A percentile compares a stretch with the other conserved stretches of the same genome.
Evolutionary conservation across 1,139 yeast species (phyloP).

Genomic region (Candida albicans): DNA sequence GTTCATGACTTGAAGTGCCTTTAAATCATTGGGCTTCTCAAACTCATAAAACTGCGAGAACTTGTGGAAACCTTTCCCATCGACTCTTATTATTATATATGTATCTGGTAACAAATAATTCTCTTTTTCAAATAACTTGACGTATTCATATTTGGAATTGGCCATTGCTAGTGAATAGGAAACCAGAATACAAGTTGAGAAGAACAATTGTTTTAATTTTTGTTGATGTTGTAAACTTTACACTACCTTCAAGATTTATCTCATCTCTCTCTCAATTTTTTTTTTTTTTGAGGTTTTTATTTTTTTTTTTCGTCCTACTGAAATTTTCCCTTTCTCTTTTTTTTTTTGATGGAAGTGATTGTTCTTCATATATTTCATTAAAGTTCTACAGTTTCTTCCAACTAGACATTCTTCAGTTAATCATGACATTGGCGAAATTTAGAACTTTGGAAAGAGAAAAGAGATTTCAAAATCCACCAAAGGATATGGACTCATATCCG

Average conservation of each 20-base stretch:
- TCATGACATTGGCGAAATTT: slow-evolving; percentile 47
- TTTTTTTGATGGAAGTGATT: background rate
- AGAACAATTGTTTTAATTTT: background rate
- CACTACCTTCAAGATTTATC: slow-evolving; percentile 5
- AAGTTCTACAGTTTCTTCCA: background rate
- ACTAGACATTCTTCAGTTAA: background rate
- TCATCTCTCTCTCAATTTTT: slow-evolving; percentile 9
- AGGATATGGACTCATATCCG: slow-evolving; percentile 80
- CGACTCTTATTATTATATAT: slow-evolving; percentile 80
- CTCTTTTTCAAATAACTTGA: slow-evolving; percentile 75
- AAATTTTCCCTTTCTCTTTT: background rate
- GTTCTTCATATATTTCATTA: too few relatives aligned
- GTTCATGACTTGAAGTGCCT: slow-evolving; percentile 81
- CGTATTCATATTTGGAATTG: slow-evolving; percentile 82
- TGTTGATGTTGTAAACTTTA: background rate
- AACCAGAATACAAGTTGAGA: too few relatives aligned
- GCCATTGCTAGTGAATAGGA: slow-evolving; percentile 49
- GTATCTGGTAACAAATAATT: slow-evolving; percentile 74
- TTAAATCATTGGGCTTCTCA: slow-evolving; percentile 80
- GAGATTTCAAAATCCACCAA: slow-evolving; percentile 86
- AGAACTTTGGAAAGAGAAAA: slow-evolving; percentile 86
- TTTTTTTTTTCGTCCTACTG: background rate
- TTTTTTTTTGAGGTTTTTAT: background rate
- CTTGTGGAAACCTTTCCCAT: slow-evolving; percentile 92
- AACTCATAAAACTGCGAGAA: slow-evolving; percentile 74